These are phyloP conservation scores for Cynanchum wilfordii DNA, from an alignment of 257 asterid species.

Conservation along the genomic window DNA sequence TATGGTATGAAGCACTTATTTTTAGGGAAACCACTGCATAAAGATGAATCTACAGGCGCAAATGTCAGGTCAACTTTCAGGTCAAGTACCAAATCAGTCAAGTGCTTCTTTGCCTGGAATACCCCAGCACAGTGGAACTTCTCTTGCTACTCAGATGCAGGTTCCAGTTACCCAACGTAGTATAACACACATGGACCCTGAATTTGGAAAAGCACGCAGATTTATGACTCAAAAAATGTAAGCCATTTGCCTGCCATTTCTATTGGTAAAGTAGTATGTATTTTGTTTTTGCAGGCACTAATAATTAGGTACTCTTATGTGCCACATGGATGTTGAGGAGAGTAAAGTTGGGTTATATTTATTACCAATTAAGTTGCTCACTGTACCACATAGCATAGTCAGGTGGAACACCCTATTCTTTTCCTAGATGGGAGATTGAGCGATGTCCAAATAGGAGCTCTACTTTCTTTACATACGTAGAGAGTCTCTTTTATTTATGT, in stretches of 20 bases:
- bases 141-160: constrained; percentile 61
- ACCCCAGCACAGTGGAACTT: constrained; percentile 60
- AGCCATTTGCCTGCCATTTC: constrained; percentile 21
- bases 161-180: constrained; percentile 46
- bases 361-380: not conserved
- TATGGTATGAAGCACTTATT: constrained; percentile 6
- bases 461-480: not conserved
- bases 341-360: not conserved
- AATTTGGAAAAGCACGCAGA: constrained; percentile 43
- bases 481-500: not conserved
- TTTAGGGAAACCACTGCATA: not conserved
- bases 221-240: constrained; percentile 60
- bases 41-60: constrained; percentile 13
- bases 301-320: not conserved
- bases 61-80: constrained; percentile 15
- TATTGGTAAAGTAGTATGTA: not conserved
- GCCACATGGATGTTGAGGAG: not conserved
- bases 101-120: constrained; percentile 16
- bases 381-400: not conserved
- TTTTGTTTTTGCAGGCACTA: not conserved
- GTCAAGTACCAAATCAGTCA: constrained; percentile 10
- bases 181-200: constrained; percentile 45
- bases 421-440: not conserved
- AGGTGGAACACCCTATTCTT: not conserved
- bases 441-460: not conserved